Base-by-base conservation (phyloP, 768 basidiomycete species). In the Boletus vermiculosoides region DNA sequence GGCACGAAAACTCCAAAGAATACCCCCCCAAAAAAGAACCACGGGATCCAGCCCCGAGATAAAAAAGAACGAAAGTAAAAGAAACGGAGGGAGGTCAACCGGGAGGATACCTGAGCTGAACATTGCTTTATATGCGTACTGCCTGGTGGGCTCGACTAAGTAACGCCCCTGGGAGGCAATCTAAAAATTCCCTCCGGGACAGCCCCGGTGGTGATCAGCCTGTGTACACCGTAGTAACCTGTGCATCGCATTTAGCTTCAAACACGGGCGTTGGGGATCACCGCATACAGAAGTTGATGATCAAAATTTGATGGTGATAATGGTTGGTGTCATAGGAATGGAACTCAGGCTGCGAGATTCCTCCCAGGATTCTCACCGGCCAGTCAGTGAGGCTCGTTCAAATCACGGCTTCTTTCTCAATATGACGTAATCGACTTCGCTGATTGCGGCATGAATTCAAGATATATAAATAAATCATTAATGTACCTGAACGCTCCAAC, bases 11-110 rank as follows among this genome's bases (percentile, higher is more conserved):
- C 33, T 13, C 5, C 28, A 15, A 10, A 46, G 22, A 34, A 39
- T 30, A 40, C n/a, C 5, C n/a, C 5, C 13, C 5, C 15, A 36
- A 15, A 50, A 45, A 60, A 3, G 30, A 59, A 57, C 12, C n/a
- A 28, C 11, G 46, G 65, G 64, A 15, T 10, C 60, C 66, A 49
- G 66, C 66, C n/a, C 66, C 59, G 37, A n/a, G 33, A 52, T n/a
- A 36, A 62, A 31, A 34, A 50, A 58, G 47, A 57, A 58, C 40
- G 50, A 53, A 50, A 46, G 52, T 16, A 22, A 31, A 36, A 57
- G 55, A 41, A 42, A 20, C 16, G 50, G 20, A 18, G 20, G 36
- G 58, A 59, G 50, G 59, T 65, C 56, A 46, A 60, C 57, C 55
- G 55, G n/a, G 22, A 41, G 22, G 11, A 41, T 31, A 47, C 53